phyloP scores from a whole-genome alignment of 306 rosid genomes.

The Cotoneaster glaucophyllus region DNA sequence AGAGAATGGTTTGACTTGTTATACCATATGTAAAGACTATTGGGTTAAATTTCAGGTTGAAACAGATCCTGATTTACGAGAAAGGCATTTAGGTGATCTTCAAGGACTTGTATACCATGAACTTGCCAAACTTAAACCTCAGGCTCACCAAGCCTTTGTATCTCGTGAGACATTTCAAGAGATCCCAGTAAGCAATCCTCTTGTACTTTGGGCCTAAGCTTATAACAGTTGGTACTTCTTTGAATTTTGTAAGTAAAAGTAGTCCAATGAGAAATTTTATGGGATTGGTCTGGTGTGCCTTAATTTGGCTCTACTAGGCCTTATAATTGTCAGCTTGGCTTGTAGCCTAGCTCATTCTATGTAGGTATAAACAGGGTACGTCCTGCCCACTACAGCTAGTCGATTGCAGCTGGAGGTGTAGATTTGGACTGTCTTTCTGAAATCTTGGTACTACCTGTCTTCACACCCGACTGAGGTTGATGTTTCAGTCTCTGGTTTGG shows the following conservation, averaged over 20 bases:
- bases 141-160: conserved; percentile 46
- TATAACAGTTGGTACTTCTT: neutral
- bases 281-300: neutral
- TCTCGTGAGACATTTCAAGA: conserved; percentile 51
- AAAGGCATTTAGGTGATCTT: conserved; percentile 81
- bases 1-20: neutral
- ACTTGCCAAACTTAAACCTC: conserved; percentile 35
- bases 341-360: neutral
- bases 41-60: conserved; percentile 46
- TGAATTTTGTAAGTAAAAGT: neutral
- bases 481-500: neutral
- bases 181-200: conserved; percentile 61
- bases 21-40: neutral
- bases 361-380: neutral
- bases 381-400: neutral
- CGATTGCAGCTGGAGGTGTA: neutral
- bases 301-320: neutral
- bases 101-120: conserved; percentile 60
- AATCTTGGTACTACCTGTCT: neutral
- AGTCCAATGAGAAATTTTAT: neutral
- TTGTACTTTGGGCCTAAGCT: neutral
- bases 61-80: conserved; percentile 64
- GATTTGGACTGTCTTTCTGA: neutral
- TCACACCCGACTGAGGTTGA: neutral
- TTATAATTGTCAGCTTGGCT: neutral